Percentiles rank a stretch among this genome's conserved stretches.
phyloP scores from a whole-genome alignment of 208 protist genomes.

The Leishmania arabica region DNA sequence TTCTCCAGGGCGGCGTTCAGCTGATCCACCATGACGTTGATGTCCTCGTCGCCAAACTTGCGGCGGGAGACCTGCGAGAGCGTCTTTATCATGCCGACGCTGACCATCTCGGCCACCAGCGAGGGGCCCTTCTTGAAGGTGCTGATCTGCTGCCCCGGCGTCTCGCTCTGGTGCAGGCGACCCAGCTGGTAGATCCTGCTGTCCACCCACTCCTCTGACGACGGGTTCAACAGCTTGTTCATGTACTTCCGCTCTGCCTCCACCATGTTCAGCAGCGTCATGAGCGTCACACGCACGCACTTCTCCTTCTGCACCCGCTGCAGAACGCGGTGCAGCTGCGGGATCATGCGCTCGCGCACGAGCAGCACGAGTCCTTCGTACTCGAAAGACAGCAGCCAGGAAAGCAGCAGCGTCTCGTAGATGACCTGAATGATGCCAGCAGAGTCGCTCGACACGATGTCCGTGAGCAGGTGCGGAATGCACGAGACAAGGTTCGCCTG shows the following conservation, averaged over 20 bases:
- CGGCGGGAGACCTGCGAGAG: conserved; percentile 73
- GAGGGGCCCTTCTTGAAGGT: conserved; percentile 57
- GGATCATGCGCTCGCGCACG: conserved; percentile 77
- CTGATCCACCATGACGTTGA: conserved; percentile 65
- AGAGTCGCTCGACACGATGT: conserved; percentile 78
- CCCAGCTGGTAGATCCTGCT: conserved; percentile 39
- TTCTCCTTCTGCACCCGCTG: conserved; percentile 93
- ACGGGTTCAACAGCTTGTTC: conserved; percentile 51
- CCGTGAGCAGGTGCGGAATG: conserved; percentile 82
- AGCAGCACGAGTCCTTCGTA: conserved; percentile 78
- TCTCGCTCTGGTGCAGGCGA: conserved; percentile 37
- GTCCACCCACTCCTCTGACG: conserved; percentile 51
- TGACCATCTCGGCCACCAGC: conserved; percentile 90
- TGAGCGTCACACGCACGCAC: conserved; percentile 89
- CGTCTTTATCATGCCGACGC: conserved; percentile 91
- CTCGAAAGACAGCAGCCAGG: conserved; percentile 88
- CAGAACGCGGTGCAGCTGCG: conserved; percentile 85
- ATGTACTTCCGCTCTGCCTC: conserved; percentile 75
- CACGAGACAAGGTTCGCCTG: conserved; percentile 56
- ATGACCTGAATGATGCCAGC: conserved; percentile 84
- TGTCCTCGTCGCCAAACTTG: conserved; percentile 93
- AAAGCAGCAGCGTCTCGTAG: conserved; percentile 80
- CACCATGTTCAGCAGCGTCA: conserved; percentile 86
- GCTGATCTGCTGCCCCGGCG: conserved; percentile 23
- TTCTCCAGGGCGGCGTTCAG: conserved; percentile 72